Evolutionary conservation across 352 stramenopile genomes (phyloP).

Genomic region (Pythium vanterpoolii): DNA sequence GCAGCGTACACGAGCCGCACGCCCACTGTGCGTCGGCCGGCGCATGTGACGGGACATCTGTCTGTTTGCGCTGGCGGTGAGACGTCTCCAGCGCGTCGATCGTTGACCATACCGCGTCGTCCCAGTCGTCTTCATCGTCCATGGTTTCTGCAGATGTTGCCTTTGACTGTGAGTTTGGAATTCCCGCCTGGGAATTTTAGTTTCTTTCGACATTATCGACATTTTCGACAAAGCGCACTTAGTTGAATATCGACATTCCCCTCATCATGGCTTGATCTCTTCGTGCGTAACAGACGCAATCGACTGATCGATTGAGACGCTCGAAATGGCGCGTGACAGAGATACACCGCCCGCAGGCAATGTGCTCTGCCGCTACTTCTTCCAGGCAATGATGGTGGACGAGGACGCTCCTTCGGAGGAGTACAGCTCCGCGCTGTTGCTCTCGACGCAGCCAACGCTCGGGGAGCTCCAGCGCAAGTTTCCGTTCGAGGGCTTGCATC

Average conservation of each 20-base stretch:
- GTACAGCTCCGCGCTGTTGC: constrained; percentile 54
- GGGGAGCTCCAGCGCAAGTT: constrained; percentile 64
- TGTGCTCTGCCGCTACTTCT: constrained; percentile 84
- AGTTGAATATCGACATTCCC: constrained; percentile 4
- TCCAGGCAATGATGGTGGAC: constrained; percentile 71
- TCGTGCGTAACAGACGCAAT: constrained; percentile 11
- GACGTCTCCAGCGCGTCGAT: constrained; percentile 58
- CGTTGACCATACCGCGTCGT: constrained; percentile 72
- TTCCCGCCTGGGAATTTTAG: background rate
- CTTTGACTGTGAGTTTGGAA: background rate
- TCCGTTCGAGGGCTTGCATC: constrained; percentile 68
- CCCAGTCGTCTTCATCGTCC: constrained; percentile 79
- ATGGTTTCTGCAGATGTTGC: constrained; percentile 19
- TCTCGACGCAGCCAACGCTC: constrained; percentile 64
- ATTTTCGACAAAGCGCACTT: constrained; percentile 18
- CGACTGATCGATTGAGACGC: background rate
- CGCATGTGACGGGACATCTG: background rate
- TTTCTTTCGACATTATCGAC: constrained; percentile 8
- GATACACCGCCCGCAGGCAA: constrained; percentile 16
- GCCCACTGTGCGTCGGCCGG: constrained; percentile 24
- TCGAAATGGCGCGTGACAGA: constrained; percentile 8
- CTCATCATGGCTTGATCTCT: constrained; percentile 21
- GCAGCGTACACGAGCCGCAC: constrained; percentile 64
- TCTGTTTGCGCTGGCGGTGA: constrained; percentile 14
- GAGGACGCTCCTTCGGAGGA: constrained; percentile 40